Conservation (phyloP, 352 stramenopile genomes). For the Phytophthora chlamydospora region DNA sequence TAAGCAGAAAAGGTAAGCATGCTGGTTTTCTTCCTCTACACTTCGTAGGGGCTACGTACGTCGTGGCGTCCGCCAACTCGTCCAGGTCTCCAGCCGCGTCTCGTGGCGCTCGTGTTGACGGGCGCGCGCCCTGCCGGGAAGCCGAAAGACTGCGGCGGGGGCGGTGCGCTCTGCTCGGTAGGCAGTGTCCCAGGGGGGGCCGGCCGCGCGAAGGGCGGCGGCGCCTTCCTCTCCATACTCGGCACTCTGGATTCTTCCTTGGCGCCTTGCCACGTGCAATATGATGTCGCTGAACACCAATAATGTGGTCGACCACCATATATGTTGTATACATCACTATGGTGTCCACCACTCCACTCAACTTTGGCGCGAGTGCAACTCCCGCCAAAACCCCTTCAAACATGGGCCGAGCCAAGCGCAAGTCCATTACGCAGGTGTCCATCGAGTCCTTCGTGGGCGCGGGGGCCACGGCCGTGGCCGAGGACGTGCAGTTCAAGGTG, state of each 20-base stretch:
- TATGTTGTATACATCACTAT: no score
- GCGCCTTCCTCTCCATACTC: slow-evolving; percentile 38
- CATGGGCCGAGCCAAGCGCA: slow-evolving; percentile 31
- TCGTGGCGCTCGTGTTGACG: slow-evolving; percentile 25
- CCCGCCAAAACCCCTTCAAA: slow-evolving; percentile 1
- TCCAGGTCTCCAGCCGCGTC: slow-evolving; percentile 37
- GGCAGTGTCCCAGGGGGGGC: no score
- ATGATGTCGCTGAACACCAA: no score
- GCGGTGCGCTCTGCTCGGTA: slow-evolving; percentile 15
- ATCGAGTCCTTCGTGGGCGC: slow-evolving; percentile 66
- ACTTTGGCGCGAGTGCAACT: slow-evolving; percentile 4
- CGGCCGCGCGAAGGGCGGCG: slow-evolving; percentile 19
- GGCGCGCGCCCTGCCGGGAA: slow-evolving; percentile 11
- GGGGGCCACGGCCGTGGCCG: slow-evolving; percentile 35
- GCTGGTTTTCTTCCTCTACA: not conserved
- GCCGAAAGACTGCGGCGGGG: slow-evolving; percentile 22
- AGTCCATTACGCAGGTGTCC: slow-evolving; percentile 46
- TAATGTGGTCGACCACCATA: no score
- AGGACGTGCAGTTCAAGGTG: slow-evolving; percentile 83
- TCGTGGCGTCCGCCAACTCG: slow-evolving; percentile 37
- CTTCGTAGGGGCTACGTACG: slow-evolving; percentile 19
- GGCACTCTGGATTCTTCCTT: slow-evolving; percentile 13
- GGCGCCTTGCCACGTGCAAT: slow-evolving; percentile 25
- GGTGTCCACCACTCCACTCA: not conserved
- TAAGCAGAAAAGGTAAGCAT: not conserved